Conservation (phyloP, 164 flowering plant species). For the Houttuynia cordata region DNA sequence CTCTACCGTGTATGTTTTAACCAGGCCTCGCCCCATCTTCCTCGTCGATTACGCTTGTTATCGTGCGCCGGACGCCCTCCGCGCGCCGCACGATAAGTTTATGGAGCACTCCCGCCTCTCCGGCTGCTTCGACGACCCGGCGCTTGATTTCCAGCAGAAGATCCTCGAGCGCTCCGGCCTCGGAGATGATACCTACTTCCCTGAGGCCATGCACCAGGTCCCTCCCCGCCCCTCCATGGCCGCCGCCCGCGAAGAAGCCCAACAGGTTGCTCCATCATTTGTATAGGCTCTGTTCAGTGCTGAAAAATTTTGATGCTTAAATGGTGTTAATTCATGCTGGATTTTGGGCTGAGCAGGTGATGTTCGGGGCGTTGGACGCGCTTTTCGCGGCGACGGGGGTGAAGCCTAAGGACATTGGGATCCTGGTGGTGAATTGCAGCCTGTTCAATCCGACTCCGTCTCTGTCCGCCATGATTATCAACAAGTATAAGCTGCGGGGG, state of each 20-base stretch:
- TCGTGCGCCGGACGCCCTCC: conserved; percentile 15
- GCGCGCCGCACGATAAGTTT: conserved; percentile 9
- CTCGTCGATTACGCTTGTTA: conserved; percentile 33
- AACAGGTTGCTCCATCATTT: no score
- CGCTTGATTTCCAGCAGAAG: conserved; percentile 14
- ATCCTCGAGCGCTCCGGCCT: conserved; percentile 17
- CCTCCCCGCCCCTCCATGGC: conserved; percentile 14
- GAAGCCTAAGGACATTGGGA: conserved; percentile 62
- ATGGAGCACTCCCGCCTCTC: conserved; percentile 11
- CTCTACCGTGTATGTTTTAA: conserved; percentile 27
- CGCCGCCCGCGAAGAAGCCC: conserved; percentile 9
- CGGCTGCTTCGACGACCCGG: conserved; percentile 6
- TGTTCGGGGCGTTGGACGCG: conserved; percentile 68
- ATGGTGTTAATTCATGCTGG: no score
- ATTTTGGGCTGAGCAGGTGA: no score
- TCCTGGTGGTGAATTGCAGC: conserved; percentile 73
- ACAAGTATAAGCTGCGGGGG: conserved; percentile 58
- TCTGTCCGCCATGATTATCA: conserved; percentile 67
- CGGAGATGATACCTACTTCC: conserved; percentile 16
- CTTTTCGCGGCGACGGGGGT: conserved; percentile 35
- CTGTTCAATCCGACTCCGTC: conserved; percentile 77
- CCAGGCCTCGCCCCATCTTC: conserved; percentile 28
- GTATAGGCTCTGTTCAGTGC: no score
- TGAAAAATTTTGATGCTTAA: no score
- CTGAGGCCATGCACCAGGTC: conserved; percentile 10